phyloP scores from a whole-genome alignment of 2,329 filamentous ascomycete genomes.

The Penicillium corylophilum region DNA sequence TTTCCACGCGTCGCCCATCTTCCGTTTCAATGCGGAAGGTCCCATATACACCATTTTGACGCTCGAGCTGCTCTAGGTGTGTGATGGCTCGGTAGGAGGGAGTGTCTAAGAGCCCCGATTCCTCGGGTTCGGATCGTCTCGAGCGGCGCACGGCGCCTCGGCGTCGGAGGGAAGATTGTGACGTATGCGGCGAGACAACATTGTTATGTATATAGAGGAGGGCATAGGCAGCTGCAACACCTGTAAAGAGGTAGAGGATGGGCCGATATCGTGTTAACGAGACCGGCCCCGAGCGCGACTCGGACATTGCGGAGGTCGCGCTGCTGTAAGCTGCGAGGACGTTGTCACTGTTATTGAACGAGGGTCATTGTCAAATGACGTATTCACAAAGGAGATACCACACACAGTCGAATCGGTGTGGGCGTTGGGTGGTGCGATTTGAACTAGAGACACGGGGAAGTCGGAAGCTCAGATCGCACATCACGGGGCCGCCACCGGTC shows the following conservation, averaged over 20 bases:
- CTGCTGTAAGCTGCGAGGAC: conserved; percentile 15
- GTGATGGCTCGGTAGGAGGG: conserved; percentile 40
- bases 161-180: conserved; percentile 35
- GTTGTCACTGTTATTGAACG: conserved; percentile 11
- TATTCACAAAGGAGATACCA: not conserved
- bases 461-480: conserved; percentile 2
- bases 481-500: conserved; percentile 1
- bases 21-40: conserved; percentile 45
- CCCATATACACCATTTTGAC: conserved; percentile 43
- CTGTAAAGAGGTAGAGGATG: conserved; percentile 42
- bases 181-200: conserved; percentile 25
- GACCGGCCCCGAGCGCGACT: conserved; percentile 29
- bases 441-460: not conserved
- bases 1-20: conserved; percentile 42
- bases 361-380: conserved; percentile 14
- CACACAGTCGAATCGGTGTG: not conserved
- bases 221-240: conserved; percentile 44
- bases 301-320: conserved; percentile 31
- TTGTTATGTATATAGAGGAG: conserved; percentile 41
- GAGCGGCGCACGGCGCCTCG: conserved; percentile 41
- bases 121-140: conserved; percentile 30
- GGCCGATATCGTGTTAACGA: conserved; percentile 42
- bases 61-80: conserved; percentile 41
- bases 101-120: conserved; percentile 25
- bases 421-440: not conserved